These are phyloP conservation scores for Scheffersomyces illinoinensis DNA, from an alignment of 1,139 yeast species.

Conservation along the genomic window DNA sequence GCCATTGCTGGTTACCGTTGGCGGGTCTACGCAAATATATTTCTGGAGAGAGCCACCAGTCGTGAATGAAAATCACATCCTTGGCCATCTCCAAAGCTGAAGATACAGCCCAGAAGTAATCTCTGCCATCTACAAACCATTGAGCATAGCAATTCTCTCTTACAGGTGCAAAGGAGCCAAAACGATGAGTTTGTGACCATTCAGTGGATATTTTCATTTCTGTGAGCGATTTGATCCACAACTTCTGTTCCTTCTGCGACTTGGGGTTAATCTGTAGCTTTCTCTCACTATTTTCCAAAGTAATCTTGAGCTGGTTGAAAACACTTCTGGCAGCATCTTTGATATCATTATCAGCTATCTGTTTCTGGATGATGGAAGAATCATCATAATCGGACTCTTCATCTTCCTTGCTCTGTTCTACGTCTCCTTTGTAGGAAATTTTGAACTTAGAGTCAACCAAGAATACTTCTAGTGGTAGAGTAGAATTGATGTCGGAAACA, in stretches of 20 bases:
- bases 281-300: conserved; percentile 79
- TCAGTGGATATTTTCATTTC: conserved; percentile 66
- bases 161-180: conserved; percentile 90
- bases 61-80: conserved; percentile 92
- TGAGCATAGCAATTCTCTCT: conserved; percentile 85
- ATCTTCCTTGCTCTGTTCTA: conserved; percentile 34
- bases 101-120: conserved; percentile 94
- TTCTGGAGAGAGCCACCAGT: conserved; percentile 99
- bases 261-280: conserved; percentile 72
- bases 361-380: conserved; percentile 29
- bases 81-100: conserved; percentile 91
- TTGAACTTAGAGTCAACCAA: conserved; percentile 73
- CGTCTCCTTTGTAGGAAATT: conserved; percentile 50
- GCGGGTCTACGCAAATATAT: conserved; percentile 91
- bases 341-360: conserved; percentile 21
- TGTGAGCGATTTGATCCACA: conserved; percentile 77
- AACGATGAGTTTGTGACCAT: conserved; percentile 77
- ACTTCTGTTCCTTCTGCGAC: conserved; percentile 66
- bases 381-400: conserved; percentile 51
- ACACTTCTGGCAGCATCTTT: conserved; percentile 26
- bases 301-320: conserved; percentile 53
- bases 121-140: conserved; percentile 97
- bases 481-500: conserved; percentile 82
- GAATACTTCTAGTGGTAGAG: conserved; percentile 89
- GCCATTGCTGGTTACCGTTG: conserved; percentile 91